Percentiles rank a stretch among this genome's conserved stretches.
These are phyloP conservation scores for Suillus variegatus DNA, from an alignment of 768 basidiomycete species.

Conservation along the genomic window DNA sequence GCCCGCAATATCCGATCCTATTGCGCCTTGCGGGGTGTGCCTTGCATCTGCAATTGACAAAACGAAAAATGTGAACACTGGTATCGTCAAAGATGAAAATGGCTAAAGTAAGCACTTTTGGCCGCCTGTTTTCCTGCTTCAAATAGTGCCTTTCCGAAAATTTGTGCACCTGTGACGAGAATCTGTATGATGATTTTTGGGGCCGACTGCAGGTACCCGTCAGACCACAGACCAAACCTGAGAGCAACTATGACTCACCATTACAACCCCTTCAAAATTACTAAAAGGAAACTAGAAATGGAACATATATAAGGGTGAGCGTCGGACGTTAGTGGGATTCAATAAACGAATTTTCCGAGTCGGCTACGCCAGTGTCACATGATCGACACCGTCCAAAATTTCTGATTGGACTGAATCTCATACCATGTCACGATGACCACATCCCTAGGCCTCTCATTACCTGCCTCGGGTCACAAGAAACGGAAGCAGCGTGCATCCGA, in stretches of 20 bases:
- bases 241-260: background rate
- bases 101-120: conserved; percentile 66
- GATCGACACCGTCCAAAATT: background rate
- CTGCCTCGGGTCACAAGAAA: conserved; percentile 38
- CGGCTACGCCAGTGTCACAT: background rate
- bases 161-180: conserved; percentile 71
- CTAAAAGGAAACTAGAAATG: background rate
- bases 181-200: conserved; percentile 82
- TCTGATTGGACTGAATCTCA: background rate
- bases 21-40: conserved; percentile 67
- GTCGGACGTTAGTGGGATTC: background rate
- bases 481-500: conserved; percentile 29
- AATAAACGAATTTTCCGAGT: background rate
- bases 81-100: conserved; percentile 5
- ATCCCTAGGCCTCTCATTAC: background rate
- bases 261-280: conserved; percentile 7
- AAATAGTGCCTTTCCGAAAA: conserved; percentile 87
- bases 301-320: background rate
- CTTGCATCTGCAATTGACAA: conserved; percentile 69
- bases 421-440: conserved; percentile 5
- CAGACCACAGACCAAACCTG: background rate
- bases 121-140: conserved; percentile 92
- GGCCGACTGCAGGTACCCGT: conserved; percentile 54
- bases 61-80: background rate
- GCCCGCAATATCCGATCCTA: conserved; percentile 71